Evolutionary conservation across 139 green algal genomes (phyloP).

Genomic region (Auxenochlorella protothecoides): DNA sequence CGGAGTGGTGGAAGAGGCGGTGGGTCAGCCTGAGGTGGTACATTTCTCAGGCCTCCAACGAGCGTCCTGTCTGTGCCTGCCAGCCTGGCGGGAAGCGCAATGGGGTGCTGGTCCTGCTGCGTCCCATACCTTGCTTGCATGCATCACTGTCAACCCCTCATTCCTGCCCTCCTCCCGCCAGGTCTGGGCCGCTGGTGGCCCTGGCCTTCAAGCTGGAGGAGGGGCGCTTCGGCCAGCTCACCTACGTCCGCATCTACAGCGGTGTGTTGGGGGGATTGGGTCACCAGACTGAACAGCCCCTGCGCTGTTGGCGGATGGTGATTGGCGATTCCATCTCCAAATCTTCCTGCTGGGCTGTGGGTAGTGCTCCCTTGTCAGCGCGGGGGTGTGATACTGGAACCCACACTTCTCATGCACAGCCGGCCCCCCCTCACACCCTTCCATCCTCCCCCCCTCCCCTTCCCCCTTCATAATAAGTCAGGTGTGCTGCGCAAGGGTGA

Average conservation of each 20-base stretch:
- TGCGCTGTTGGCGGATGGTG: too few species aligned
- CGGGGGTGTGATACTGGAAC: too few species aligned
- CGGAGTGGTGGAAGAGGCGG: background rate
- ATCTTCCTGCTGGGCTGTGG: too few species aligned
- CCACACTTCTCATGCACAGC: too few species aligned
- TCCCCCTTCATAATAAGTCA: background rate
- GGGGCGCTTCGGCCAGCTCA: constrained; percentile 94
- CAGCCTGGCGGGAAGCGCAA: too few species aligned
- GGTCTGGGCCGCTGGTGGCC: constrained; percentile 48
- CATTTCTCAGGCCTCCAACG: constrained; percentile 2
- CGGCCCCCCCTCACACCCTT: background rate
- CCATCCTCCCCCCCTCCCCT: too few species aligned
- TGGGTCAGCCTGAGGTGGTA: background rate
- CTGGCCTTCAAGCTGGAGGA: constrained; percentile 99
- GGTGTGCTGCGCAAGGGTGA: constrained; percentile 70
- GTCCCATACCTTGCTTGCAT: background rate
- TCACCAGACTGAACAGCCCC: background rate
- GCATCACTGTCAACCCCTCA: constrained; percentile 11
- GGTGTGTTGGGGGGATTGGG: background rate
- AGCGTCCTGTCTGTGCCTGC: background rate
- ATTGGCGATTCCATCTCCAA: too few species aligned
- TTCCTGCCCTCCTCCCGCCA: background rate
- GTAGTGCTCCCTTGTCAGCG: too few species aligned
- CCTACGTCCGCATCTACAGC: constrained; percentile 90
- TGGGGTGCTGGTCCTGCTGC: too few species aligned